phyloP scores from a whole-genome alignment of 192 early-diverging fungal genomes.

The Backusella australiensis region DNA sequence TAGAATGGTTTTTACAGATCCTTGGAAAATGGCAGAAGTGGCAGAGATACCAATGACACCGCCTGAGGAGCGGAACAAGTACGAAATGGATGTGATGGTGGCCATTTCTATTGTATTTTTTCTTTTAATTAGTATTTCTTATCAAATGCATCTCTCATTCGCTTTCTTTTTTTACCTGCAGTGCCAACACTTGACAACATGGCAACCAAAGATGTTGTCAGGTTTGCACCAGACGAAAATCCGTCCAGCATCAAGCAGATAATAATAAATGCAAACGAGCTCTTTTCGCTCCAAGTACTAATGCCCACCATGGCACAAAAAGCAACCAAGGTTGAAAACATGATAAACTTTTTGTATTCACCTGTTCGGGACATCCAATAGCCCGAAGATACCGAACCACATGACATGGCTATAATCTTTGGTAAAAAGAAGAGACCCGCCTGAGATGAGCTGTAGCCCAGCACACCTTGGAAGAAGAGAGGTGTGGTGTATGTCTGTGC shows the following conservation, averaged over 20 bases:
- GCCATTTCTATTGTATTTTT: slow-evolving; percentile 51
- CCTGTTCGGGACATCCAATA: slow-evolving; percentile 35
- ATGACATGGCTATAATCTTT: slow-evolving; percentile 23
- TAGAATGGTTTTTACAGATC: slow-evolving; percentile 29
- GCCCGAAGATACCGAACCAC: slow-evolving; percentile 24
- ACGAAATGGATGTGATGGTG: slow-evolving; percentile 48
- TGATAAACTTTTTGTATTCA: slow-evolving; percentile 33
- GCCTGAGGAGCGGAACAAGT: slow-evolving; percentile 49
- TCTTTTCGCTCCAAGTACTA: slow-evolving; percentile 52
- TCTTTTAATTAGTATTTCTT: slow-evolving; percentile 20
- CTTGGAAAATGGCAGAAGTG: slow-evolving; percentile 43
- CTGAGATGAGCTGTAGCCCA: slow-evolving; percentile 25
- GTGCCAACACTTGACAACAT: slow-evolving; percentile 50
- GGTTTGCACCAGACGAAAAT: slow-evolving; percentile 51
- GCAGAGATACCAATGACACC: slow-evolving; percentile 57
- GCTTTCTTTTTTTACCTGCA: slow-evolving; percentile 36
- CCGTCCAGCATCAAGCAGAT: slow-evolving; percentile 48
- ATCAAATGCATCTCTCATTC: neutral
- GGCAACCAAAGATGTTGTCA: slow-evolving; percentile 50
- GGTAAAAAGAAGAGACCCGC: slow-evolving; percentile 33
- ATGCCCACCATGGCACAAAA: slow-evolving; percentile 53
- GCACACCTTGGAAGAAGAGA: slow-evolving; percentile 37
- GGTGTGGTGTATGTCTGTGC: slow-evolving; percentile 34
- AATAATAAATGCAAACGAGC: slow-evolving; percentile 45
- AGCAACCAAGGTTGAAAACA: slow-evolving; percentile 43